Evolutionary conservation across 768 basidiomycete species (phyloP).

Genomic region (Hortiboletus campestris): DNA sequence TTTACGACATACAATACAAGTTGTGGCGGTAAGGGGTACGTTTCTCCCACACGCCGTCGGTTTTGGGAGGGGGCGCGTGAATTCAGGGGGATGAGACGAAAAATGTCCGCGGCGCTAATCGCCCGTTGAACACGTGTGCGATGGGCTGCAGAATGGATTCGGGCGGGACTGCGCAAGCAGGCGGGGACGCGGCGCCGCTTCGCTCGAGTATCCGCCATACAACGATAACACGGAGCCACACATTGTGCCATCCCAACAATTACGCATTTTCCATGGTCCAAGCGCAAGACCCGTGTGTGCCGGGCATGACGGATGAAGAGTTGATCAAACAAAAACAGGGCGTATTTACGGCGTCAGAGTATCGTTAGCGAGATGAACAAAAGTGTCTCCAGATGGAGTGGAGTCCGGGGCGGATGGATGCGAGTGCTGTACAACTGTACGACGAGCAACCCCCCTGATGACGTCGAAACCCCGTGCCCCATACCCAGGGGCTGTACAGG

Average conservation of each 20-base stretch:
- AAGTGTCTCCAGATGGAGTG: neutral
- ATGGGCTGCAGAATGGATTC: neutral
- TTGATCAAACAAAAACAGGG: neutral
- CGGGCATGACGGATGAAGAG: conserved; percentile 2
- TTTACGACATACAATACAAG: conserved; percentile 7
- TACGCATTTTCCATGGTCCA: neutral
- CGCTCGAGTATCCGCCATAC: conserved; percentile 15
- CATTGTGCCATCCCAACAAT: neutral
- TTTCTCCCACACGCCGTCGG: conserved; percentile 3
- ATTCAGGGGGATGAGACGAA: neutral
- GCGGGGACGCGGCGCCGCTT: neutral
- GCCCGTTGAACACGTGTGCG: neutral
- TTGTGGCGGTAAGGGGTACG: neutral
- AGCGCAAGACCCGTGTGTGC: conserved; percentile 4
- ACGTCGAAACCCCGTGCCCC: conserved; percentile 15
- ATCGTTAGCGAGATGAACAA: conserved; percentile 13
- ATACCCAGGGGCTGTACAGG: conserved; percentile 5
- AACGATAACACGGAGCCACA: neutral
- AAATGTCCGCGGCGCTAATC: conserved; percentile 18
- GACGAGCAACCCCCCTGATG: conserved; percentile 13
- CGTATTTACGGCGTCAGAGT: conserved; percentile 7
- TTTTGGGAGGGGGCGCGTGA: neutral
- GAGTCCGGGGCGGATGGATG: conserved; percentile 6
- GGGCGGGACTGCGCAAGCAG: neutral
- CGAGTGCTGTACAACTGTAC: neutral